A percentile compares a stretch with the other conserved stretches of the same genome.
phyloP scores from a whole-genome alignment of 768 basidiomycete genomes.

The Suillus variegatus region DNA sequence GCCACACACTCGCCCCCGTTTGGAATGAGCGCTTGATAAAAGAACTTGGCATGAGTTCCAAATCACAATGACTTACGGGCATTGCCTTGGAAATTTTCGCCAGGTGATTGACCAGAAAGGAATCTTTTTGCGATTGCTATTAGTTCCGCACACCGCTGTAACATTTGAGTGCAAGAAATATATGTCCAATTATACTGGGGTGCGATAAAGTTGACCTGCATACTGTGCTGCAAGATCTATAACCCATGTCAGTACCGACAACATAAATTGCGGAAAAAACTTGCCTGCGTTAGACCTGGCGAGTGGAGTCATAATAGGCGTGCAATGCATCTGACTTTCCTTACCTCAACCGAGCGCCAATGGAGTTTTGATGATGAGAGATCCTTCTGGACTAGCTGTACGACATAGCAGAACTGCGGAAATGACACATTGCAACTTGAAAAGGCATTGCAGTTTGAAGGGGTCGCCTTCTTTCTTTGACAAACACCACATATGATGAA shows the following conservation, averaged over 20 bases:
- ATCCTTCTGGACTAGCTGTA: neutral
- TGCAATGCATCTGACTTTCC: neutral
- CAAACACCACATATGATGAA: neutral
- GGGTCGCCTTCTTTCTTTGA: neutral
- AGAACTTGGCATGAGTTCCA: too few species aligned
- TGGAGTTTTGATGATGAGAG: neutral
- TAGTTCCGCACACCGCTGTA: too few species aligned
- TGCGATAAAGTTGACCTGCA: neutral
- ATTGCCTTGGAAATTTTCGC: too few species aligned
- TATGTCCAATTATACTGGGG: neutral
- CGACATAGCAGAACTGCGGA: neutral
- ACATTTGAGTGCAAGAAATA: neutral
- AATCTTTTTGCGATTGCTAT: too few species aligned
- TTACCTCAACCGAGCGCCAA: neutral
- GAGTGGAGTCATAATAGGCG: neutral
- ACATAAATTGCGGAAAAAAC: neutral
- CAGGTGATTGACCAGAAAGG: too few species aligned
- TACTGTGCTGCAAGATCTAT: neutral
- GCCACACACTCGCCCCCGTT: too few species aligned
- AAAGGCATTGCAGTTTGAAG: too few species aligned
- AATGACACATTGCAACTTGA: neutral
- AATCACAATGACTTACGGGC: too few species aligned
- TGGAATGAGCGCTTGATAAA: too few species aligned
- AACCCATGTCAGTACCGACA: neutral
- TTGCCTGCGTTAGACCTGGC: neutral